Base-by-base conservation (phyloP, 1,284 basidiomycete species). In the Apiotrichum laibachii region DNA sequence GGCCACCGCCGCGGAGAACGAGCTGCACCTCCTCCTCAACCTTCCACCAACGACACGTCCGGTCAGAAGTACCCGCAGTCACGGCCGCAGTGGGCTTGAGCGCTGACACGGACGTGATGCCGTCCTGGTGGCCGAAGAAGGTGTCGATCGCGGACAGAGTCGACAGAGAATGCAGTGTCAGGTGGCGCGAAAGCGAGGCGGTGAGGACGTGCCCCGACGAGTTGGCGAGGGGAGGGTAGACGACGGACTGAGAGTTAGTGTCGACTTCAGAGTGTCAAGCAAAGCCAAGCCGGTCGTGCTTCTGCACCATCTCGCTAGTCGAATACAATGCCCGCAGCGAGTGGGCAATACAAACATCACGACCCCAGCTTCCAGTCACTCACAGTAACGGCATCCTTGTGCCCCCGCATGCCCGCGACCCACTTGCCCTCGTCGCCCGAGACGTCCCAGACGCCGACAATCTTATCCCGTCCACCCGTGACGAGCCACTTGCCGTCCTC, bases 121-220 rank as follows among this genome's bases (percentile, higher is more conserved):
- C 83, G 72, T 98, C 95, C 80, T 99, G 96, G 73, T 99, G 95
- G 1, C 95, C 95, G 72, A 97, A 99, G 10, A 99, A 82, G 13
- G 95, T 98, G 75, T 99, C 96, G 59, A 98, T 88, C 71, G 95
- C 94, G 6, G 90, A 90, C 80, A 96, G 85, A 0, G 88, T 86
- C 1, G 86, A 82, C 18, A 93, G 81, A 68, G 94, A 92, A 72
- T 90, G 96, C 18, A 98, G 83, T 75, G 96, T 95, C 52, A 98
- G 77, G 10, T 92, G 94, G 12, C 95, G 88, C 72, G 98, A 95
- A 61, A 89, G 87, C 0, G 92, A 96, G 13, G 86, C 88, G 0
- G 88, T 88, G 67, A 95, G 95, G 40, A 98, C 82, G 68, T 92
- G 89, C 40, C 88, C 82, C 1, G 88, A 87, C n/a, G 85, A 85